phyloP scores from a whole-genome alignment of 2,329 filamentous ascomycete genomes.

The Macrophomina phaseolina region DNA sequence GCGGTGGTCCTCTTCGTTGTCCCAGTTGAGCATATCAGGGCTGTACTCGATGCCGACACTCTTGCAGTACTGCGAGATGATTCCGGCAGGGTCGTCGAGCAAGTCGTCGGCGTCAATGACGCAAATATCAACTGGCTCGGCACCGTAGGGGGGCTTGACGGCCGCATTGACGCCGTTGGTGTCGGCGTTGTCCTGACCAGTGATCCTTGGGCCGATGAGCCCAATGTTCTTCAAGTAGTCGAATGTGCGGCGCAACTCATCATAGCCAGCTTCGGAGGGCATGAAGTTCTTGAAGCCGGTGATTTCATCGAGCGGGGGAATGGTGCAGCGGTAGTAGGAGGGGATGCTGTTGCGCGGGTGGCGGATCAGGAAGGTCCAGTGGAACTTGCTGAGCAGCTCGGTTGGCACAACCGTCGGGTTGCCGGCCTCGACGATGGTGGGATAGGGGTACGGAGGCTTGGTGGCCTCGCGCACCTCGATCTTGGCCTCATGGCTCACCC shows the following conservation, averaged over 20 bases:
- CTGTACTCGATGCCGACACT: slow-evolving; percentile 79
- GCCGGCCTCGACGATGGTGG: slow-evolving; percentile 63
- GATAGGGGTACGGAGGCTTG: slow-evolving; percentile 62
- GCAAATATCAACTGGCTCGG: slow-evolving; percentile 68
- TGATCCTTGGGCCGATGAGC: slow-evolving; percentile 72
- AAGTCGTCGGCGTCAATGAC: slow-evolving; percentile 94
- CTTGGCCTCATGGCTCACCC: slow-evolving; percentile 37
- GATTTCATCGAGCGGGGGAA: slow-evolving; percentile 80
- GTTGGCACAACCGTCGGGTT: slow-evolving; percentile 88
- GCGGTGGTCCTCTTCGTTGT: slow-evolving; percentile 72
- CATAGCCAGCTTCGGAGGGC: slow-evolving; percentile 86
- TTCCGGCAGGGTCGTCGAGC: slow-evolving; percentile 79
- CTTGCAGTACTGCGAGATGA: slow-evolving; percentile 80
- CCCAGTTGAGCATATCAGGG: slow-evolving; percentile 83
- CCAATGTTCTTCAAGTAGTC: slow-evolving; percentile 76
- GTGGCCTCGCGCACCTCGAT: slow-evolving; percentile 22
- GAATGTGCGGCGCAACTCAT: slow-evolving; percentile 84
- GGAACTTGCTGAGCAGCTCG: slow-evolving; percentile 76
- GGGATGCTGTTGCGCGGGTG: slow-evolving; percentile 92
- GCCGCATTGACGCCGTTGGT: slow-evolving; percentile 5
- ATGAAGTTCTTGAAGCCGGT: slow-evolving; percentile 90
- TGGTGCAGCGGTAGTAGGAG: slow-evolving; percentile 91
- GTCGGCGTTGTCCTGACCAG: slow-evolving; percentile 45
- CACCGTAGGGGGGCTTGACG: slow-evolving; percentile 31
- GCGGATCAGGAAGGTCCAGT: slow-evolving; percentile 96